Base-by-base conservation (phyloP, 768 basidiomycete genomes). In the Mycena belliarum region DNA sequence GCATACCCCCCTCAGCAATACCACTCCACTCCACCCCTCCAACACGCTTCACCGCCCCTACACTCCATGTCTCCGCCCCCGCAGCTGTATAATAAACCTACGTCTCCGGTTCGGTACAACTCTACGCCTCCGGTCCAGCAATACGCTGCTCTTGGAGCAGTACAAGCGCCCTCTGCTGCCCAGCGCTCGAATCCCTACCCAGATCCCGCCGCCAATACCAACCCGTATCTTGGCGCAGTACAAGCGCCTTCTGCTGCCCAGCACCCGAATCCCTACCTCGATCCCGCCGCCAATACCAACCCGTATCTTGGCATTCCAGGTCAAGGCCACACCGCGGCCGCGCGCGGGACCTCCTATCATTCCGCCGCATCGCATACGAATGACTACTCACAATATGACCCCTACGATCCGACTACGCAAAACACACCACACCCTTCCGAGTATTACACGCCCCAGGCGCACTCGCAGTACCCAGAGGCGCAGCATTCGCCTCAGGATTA, bases 311-410 rank as follows among this genome's bases (percentile, higher is more conserved):
- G 84, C 4, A 37, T 35, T 18, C 1, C 48, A 4, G 59, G 59
- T 6, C 88, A 89, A 64, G n/a, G n/a, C n/a, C n/a, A n/a, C n/a
- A n/a, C n/a, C n/a, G n/a, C n/a, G n/a, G 68, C 69, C 3, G 68
- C 79, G 14, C 79, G 82, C 37, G 81, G 35, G 21, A 55, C 53
- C 5, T 55, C 53, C 3, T 88, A 88, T 65, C 81, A 85, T 63
- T 75, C 83, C 25, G 79, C 82, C 10, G 65, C 75, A 16, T 72
- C 76, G 28, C 81, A 82, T 52, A 70, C 73, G 18, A 74, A 78
- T 15, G 70, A 67, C 37, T 82, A 82, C 66, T 73, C 78, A 9
- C 75, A 75, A 47, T 81, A 85, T 37, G 84, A 87, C 49, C 73
- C 82, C 38, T 85, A 81, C 65, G 70, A 72, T 44, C 12, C 29